phyloP scores from a whole-genome alignment of 176 grass and related monocot genomes.

The Poa pratensis region DNA sequence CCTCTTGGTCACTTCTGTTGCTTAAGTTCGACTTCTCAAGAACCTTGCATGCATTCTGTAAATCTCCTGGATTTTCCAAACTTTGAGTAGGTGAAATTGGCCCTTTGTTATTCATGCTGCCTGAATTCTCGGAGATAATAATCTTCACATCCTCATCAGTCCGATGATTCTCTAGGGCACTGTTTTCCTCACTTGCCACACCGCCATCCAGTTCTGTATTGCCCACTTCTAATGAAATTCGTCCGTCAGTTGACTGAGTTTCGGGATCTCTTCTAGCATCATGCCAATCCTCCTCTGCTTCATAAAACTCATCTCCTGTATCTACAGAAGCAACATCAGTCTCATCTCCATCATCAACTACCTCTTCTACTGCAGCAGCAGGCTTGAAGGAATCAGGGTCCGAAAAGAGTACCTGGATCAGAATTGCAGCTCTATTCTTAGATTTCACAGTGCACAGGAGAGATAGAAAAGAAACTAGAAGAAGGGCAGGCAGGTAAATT shows the following conservation, averaged over 20 bases:
- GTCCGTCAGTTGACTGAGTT: constrained; percentile 50
- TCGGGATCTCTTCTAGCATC: constrained; percentile 82
- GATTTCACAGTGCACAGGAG: constrained; percentile 30
- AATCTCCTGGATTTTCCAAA: constrained; percentile 57
- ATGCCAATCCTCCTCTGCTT: constrained; percentile 97
- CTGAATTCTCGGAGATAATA: constrained; percentile 50
- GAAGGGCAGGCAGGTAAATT: neutral
- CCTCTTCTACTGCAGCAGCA: constrained; percentile 53
- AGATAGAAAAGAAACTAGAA: constrained; percentile 27
- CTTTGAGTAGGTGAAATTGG: constrained; percentile 31
- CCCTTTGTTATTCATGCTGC: constrained; percentile 34
- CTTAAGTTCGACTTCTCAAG: constrained; percentile 44
- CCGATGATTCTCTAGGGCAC: constrained; percentile 22
- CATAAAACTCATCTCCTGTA: constrained; percentile 85
- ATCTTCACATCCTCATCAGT: constrained; percentile 60
- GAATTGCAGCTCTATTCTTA: constrained; percentile 45
- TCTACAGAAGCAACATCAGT: constrained; percentile 85
- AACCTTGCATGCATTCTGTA: constrained; percentile 53
- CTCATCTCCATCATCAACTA: constrained; percentile 79
- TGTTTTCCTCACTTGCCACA: constrained; percentile 38
- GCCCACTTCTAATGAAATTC: constrained; percentile 43
- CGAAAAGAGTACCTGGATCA: constrained; percentile 78
- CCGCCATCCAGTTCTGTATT: constrained; percentile 43
- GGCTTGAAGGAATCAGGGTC: constrained; percentile 75
- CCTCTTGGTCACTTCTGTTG: constrained; percentile 44